phyloP scores from a whole-genome alignment of 1,284 basidiomycete species.

The Volvariella surrecta region DNA sequence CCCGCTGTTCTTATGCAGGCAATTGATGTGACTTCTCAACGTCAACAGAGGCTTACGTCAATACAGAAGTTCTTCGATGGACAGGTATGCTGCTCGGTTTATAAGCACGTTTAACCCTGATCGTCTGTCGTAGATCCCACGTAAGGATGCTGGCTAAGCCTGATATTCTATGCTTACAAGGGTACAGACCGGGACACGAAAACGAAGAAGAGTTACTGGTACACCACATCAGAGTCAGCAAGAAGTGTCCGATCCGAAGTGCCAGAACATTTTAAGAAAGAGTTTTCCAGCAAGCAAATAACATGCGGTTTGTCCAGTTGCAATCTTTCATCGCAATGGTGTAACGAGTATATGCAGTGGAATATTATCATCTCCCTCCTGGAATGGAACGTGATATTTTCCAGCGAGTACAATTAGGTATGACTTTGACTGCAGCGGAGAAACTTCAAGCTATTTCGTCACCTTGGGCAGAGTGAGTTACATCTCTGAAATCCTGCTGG shows the following conservation, averaged over 20 bases:
- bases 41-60: constrained; percentile 46
- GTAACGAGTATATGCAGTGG: constrained; percentile 31
- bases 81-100: constrained; percentile 25
- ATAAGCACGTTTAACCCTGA: constrained; percentile 2
- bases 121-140: constrained; percentile 32
- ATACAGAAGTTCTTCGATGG: constrained; percentile 68
- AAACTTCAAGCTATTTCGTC: constrained; percentile 66
- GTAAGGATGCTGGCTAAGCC: constrained; percentile 22
- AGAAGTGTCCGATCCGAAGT: constrained; percentile 35
- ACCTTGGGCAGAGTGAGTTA: constrained; percentile 41
- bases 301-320: constrained; percentile 43
- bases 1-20: neutral
- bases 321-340: neutral
- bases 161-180: neutral
- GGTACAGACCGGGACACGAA: constrained; percentile 34
- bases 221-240: constrained; percentile 34
- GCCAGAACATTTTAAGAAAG: constrained; percentile 37
- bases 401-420: constrained; percentile 69
- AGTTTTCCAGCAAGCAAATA: constrained; percentile 46
- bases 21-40: neutral
- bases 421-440: constrained; percentile 51
- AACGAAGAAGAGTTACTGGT: constrained; percentile 55
- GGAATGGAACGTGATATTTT: constrained; percentile 63
- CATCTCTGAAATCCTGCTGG: neutral
- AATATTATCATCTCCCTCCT: constrained; percentile 41